Evolutionary conservation across 169 alveolate species (phyloP).

Genomic region (Cryptosporidium sp.): DNA sequence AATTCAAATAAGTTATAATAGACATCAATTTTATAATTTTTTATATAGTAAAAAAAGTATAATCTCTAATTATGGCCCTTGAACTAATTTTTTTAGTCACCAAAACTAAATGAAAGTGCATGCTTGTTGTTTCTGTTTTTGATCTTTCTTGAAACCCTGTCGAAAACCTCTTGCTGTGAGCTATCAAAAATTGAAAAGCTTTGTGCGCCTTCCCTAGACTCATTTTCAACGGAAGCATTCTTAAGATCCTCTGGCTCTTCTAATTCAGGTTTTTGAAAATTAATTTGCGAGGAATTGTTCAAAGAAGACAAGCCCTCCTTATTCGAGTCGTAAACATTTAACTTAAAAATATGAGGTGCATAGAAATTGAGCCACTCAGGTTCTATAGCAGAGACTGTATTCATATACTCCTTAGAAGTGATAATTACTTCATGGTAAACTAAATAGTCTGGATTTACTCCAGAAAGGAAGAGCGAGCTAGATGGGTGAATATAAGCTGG

Average conservation of each 20-base stretch:
- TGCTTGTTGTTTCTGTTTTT: not conserved
- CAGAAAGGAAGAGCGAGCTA: constrained; percentile 97
- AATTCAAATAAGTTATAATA: too few species aligned
- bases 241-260: not conserved
- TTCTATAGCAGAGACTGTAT: constrained; percentile 97
- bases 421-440: constrained; percentile 99
- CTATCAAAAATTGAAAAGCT: not conserved
- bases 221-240: not conserved
- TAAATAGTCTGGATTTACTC: constrained; percentile 99
- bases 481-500: constrained; percentile 99
- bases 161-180: not conserved
- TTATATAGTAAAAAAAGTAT: not conserved
- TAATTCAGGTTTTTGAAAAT: not conserved
- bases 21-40: not conserved
- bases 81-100: not conserved
- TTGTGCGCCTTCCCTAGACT: not conserved
- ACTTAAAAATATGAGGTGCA: constrained; percentile 43
- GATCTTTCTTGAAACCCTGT: not conserved
- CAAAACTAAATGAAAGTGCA: not conserved
- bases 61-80: too few species aligned
- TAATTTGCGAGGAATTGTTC: not conserved
- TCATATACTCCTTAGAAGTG: constrained; percentile 99
- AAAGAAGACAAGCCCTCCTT: not conserved
- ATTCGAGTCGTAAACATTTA: not conserved
- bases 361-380: constrained; percentile 95